Evolutionary conservation across 163 green algal genomes (phyloP), one percentile per base, ranked within the genome.

Genomic region (Trebouxia gelatinosa): DNA sequence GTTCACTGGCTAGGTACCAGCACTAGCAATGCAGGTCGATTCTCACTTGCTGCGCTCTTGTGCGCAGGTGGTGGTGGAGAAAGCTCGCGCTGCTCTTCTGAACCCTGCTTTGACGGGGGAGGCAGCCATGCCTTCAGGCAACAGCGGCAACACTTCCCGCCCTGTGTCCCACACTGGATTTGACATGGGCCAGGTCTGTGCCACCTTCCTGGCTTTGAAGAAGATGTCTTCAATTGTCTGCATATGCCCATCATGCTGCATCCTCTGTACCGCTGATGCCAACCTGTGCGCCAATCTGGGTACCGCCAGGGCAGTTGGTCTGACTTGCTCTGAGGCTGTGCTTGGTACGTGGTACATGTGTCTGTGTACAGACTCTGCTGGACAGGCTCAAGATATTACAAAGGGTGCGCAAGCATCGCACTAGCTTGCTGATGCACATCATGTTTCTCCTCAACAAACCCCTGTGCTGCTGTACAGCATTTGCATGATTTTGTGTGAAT

Each of bases 101-200:
- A 89, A 94, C 81, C 83, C 88, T 0, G 46, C 80, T 34, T 86
- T 97, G 70, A 90, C 90, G 38, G 92, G 91, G 0, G 85, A 92
- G 84, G 78, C 93, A 6, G 74, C 70, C 43, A 64, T 54, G 28
- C 68, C 39, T 32, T 37, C 62, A 26, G 51, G 37, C 5, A 21
- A 17, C 17, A 29, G 48, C 62, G 17, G 9, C 34, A 38, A 16
- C 28, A n/a, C 51, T 16, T 61, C 71, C 66, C 38, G 43, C 19
- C 64, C 48, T 61, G 64, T 31, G 23, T 34, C 70, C 11, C 64
- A 76, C 7, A 51, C 29, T 31, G 79, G 81, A 54, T 92, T 92
- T 66, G 88, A 91, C 83, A 93, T 90, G 87, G 89, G 84, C 28
- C 74, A 81, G 64, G 79, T 80, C 6, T 58, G n/a, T 66, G 13